Evolutionary conservation across 331 rosid genomes (phyloP), one percentile per base, ranked within the genome.

Genomic region (Pyracantha coccinea): DNA sequence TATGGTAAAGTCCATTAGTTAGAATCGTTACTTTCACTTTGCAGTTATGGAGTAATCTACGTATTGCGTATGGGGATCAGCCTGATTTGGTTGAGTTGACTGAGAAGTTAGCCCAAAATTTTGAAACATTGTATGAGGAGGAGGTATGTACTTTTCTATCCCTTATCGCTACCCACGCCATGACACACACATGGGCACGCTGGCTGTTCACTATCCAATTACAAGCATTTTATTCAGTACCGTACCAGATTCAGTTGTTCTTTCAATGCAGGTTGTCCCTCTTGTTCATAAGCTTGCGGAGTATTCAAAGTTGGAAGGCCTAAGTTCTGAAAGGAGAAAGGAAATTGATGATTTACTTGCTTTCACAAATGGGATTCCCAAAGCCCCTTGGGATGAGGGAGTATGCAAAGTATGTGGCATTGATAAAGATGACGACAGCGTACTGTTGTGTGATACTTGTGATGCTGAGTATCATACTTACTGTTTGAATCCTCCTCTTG

Each of bases 371-470:
- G 97, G 84, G 78, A 85, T 92, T 85, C 99, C 97, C 4, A 95
- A 92, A 77, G 97, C 99, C 76, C 99, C 99, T 66, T 95, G 99
- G 99, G 99, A 95, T 75, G 99, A 95, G 83, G 99, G 97, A 73
- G 99, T 95, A 63, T 95, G 99, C 84, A 95, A 92, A 95, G 97
- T 95, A 73, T 95, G 99, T 80, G 99, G 99, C 79, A 80, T 95
- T 76, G 99, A 95, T 76, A 95, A 88, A 91, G 97, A 95, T 76
- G 99, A 95, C 82, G 99, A 95, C 84, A 95, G 97, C 79, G 99
- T 95, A 68, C 85, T 95, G 77, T 80, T 92, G 45, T 95, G 99
- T 74, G 99, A 95, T 81, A 92, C 96, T 66, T 95, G 99, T 77
- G 99, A 95, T 85, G 96, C 93, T 71, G 99, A 95, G 91, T 95